A percentile compares a stretch with the other conserved stretches of the same genome.
Evolutionary conservation across 164 flowering plant genomes (phyloP).

Genomic region (Vitis riparia): DNA sequence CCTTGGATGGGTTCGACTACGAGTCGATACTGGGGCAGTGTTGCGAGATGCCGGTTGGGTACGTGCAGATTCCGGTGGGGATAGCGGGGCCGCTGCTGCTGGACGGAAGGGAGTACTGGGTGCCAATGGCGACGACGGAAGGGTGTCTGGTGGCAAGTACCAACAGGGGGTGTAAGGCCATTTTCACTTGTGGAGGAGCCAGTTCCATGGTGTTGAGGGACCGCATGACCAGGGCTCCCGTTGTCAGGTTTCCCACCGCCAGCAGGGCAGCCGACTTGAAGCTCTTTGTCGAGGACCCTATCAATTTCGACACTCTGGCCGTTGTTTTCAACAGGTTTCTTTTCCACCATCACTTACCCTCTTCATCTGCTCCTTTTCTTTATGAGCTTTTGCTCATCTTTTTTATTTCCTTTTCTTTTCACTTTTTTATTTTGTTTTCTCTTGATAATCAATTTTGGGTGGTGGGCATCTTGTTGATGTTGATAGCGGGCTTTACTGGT

Average conservation of each 20-base stretch:
- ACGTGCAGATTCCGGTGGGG: constrained; percentile 36
- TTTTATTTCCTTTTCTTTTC: not conserved
- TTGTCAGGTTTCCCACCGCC: constrained; percentile 35
- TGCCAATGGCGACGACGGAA: constrained; percentile 31
- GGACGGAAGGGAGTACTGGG: constrained; percentile 21
- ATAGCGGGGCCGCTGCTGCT: constrained; percentile 32
- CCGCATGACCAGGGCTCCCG: constrained; percentile 37
- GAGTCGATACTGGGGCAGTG: constrained; percentile 32
- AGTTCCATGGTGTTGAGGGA: constrained; percentile 23
- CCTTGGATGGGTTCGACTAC: constrained; percentile 30
- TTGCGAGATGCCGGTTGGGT: constrained; percentile 37
- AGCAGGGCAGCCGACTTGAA: constrained; percentile 31
- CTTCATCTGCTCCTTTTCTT: not conserved
- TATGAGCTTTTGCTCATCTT: not conserved
- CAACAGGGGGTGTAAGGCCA: constrained; percentile 40
- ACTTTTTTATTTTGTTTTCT: too few relatives aligned
- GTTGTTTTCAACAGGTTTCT: constrained; percentile 31
- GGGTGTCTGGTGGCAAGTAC: constrained; percentile 40
- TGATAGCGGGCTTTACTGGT: too few relatives aligned
- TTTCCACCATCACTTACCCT: not conserved
- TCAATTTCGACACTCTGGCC: constrained; percentile 33
- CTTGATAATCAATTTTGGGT: too few relatives aligned
- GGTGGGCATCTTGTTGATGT: too few relatives aligned
- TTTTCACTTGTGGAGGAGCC: constrained; percentile 32
- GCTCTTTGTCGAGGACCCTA: constrained; percentile 35